Percentiles rank a stretch among this genome's conserved stretches.
Conservation (phyloP, 2,329 filamentous ascomycete species). For the Aureobasidium sp. region DNA sequence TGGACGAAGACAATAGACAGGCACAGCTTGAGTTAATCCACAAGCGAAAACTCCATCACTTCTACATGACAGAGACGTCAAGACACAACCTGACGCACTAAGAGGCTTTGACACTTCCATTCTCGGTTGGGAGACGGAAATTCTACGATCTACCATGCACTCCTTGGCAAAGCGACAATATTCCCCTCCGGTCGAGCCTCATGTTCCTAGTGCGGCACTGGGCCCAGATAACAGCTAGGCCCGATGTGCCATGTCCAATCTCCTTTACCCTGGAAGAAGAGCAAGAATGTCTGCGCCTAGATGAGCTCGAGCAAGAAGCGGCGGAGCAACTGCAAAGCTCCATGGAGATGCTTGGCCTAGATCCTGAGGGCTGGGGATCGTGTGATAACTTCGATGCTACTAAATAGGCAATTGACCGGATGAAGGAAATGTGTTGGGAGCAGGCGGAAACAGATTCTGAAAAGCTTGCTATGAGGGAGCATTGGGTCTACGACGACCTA, state of each 20-base stretch:
- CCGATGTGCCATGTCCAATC: background rate
- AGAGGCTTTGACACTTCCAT: conserved; percentile 12
- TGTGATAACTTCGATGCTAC: background rate
- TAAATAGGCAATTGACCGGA: background rate
- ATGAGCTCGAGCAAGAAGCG: background rate
- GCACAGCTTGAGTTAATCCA: conserved; percentile 16
- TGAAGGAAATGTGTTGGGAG: background rate
- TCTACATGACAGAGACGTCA: conserved; percentile 19
- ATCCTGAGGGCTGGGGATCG: conserved; percentile 1
- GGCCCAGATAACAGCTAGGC: background rate
- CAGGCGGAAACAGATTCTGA: background rate
- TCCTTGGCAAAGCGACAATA: background rate
- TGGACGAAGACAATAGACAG: conserved; percentile 12
- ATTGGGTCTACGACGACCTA: background rate
- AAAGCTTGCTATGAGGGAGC: background rate
- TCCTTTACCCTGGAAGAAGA: background rate
- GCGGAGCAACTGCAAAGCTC: background rate
- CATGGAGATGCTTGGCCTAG: background rate
- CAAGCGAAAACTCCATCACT: conserved; percentile 21
- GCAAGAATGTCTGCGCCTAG: background rate
- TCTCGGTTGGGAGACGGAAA: background rate
- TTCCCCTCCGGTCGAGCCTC: background rate
- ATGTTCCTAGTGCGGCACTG: background rate
- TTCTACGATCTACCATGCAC: background rate
- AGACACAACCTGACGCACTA: conserved; percentile 15